Conservation (phyloP, 179 eudicot genomes). For the Camellia oleifera region DNA sequence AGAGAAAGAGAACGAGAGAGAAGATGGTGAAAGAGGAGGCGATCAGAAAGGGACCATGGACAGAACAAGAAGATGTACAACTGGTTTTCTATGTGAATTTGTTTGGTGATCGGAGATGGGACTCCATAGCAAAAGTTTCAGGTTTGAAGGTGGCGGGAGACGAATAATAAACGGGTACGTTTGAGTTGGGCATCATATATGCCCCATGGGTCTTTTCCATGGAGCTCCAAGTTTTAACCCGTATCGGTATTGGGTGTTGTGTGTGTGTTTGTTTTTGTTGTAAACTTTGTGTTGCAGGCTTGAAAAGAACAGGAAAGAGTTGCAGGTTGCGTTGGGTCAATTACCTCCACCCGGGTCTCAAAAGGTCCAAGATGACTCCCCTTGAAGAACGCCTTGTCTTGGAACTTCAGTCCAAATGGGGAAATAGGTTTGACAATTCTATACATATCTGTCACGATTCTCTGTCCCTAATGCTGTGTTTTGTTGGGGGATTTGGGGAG, state of each 20-base stretch:
- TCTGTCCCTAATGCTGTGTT: too few species aligned
- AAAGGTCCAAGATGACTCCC: constrained; percentile 85
- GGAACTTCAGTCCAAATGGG: constrained; percentile 86
- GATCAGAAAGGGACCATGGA: constrained; percentile 72
- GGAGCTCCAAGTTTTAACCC: constrained; percentile 22
- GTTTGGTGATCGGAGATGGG: constrained; percentile 89
- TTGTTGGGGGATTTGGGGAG: too few species aligned
- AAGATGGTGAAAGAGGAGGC: constrained; percentile 47
- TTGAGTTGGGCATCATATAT: constrained; percentile 27
- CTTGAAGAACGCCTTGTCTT: constrained; percentile 81
- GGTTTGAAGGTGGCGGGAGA: constrained; percentile 99
- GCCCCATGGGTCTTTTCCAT: constrained; percentile 16
- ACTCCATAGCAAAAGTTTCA: constrained; percentile 91
- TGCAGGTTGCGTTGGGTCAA: constrained; percentile 94
- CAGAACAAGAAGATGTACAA: constrained; percentile 78
- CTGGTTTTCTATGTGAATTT: constrained; percentile 69
- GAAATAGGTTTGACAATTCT: constrained; percentile 60
- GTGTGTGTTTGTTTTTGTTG: constrained; percentile 23
- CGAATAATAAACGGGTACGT: constrained; percentile 51
- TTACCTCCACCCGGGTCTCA: constrained; percentile 85
- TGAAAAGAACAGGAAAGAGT: constrained; percentile 84
- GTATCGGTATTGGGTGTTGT: too few species aligned
- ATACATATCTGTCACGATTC: too few species aligned
- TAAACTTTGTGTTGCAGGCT: constrained; percentile 43
- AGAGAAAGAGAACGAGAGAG: background rate